Percentiles rank a stretch among this genome's conserved stretches.
Evolutionary conservation across 164 flowering plant species (phyloP).

Genomic region (Vitis labrusca): DNA sequence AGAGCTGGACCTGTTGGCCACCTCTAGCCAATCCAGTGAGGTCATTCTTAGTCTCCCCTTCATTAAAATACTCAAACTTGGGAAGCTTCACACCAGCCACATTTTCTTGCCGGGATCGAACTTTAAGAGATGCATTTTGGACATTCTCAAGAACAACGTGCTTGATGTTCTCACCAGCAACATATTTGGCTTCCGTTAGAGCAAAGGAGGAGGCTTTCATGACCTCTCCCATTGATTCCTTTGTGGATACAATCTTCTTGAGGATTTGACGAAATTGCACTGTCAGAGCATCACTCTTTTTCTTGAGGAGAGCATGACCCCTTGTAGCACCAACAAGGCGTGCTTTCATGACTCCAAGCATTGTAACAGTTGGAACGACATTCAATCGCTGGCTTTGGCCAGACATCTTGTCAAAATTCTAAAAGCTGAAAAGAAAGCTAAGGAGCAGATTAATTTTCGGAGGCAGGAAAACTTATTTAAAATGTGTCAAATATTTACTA

Average conservation of each 20-base stretch:
- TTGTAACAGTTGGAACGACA: conserved; percentile 94
- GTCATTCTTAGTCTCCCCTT: conserved; percentile 88
- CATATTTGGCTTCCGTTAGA: conserved; percentile 89
- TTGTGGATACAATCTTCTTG: conserved; percentile 81
- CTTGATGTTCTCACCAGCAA: conserved; percentile 92
- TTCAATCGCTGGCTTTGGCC: conserved; percentile 82
- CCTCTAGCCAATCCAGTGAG: conserved; percentile 95
- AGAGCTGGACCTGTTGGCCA: conserved; percentile 89
- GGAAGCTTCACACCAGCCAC: conserved; percentile 97
- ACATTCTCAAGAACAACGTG: conserved; percentile 88
- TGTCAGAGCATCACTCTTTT: conserved; percentile 95
- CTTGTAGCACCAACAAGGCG: conserved; percentile 95
- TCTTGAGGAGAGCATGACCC: conserved; percentile 95
- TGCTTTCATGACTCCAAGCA: conserved; percentile 87
- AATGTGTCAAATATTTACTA: background rate
- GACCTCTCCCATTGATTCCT: conserved; percentile 90
- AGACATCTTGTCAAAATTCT: conserved; percentile 56
- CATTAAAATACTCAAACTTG: conserved; percentile 77
- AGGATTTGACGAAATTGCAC: conserved; percentile 88
- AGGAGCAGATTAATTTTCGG: no score
- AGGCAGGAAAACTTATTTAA: background rate
- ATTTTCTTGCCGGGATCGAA: conserved; percentile 80
- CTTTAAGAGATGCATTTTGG: conserved; percentile 67
- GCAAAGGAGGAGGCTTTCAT: conserved; percentile 89
- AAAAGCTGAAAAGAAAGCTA: background rate